A percentile compares a stretch with the other conserved stretches of the same genome.
Evolutionary conservation across 2,329 filamentous ascomycete genomes (phyloP).

Genomic region (Nigrospora sphaerica): DNA sequence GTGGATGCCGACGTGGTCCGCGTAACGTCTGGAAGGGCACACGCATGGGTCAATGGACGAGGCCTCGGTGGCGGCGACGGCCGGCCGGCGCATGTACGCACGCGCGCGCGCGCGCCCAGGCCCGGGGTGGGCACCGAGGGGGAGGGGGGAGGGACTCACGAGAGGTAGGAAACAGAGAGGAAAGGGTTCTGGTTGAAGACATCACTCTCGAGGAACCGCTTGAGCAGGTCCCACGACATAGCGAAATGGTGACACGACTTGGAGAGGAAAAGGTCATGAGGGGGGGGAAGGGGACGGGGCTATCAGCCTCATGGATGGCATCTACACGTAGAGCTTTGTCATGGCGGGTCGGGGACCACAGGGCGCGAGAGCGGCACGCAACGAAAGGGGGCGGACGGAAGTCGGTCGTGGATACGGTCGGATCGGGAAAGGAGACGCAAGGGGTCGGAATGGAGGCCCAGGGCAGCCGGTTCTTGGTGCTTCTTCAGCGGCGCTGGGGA

Average conservation of each 20-base stretch:
- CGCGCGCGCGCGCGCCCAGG: neutral
- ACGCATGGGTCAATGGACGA: neutral
- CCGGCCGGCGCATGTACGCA: neutral
- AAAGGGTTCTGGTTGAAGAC: slow-evolving; percentile 90
- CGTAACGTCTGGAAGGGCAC: slow-evolving; percentile 59
- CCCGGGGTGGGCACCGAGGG: neutral
- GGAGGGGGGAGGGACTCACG: slow-evolving; percentile 48
- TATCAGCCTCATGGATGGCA: slow-evolving; percentile 22
- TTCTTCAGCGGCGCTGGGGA: too few relatives aligned
- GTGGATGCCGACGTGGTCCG: slow-evolving; percentile 83
- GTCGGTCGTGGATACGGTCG: too few relatives aligned
- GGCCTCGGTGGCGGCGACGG: too few relatives aligned
- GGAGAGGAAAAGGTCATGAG: slow-evolving; percentile 5
- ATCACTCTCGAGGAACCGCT: slow-evolving; percentile 88
- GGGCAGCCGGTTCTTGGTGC: too few relatives aligned
- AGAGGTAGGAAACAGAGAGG: slow-evolving; percentile 80
- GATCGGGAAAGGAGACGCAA: too few relatives aligned
- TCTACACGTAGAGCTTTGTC: too few relatives aligned
- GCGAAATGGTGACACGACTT: slow-evolving; percentile 20
- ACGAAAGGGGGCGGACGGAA: too few relatives aligned
- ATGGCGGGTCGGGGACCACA: too few relatives aligned
- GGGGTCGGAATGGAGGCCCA: too few relatives aligned
- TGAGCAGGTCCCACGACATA: slow-evolving; percentile 82
- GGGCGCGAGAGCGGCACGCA: too few relatives aligned
- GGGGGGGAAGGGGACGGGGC: slow-evolving; percentile 18